phyloP scores from a whole-genome alignment of 257 asterid species.

The Ophiorrhiza pumila region DNA sequence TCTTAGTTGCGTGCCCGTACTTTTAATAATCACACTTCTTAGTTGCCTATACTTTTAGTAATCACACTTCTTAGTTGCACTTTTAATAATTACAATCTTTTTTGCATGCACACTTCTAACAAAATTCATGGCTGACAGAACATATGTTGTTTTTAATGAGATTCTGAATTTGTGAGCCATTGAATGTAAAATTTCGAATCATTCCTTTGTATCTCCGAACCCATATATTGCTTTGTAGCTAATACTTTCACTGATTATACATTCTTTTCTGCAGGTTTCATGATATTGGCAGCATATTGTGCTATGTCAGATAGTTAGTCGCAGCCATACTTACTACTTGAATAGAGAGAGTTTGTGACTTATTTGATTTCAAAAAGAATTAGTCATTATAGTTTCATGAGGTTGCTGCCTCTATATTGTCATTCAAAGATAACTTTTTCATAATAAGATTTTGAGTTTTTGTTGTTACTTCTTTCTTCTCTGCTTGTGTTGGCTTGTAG shows the following conservation, averaged over 20 bases:
- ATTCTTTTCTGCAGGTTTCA: conserved; percentile 30
- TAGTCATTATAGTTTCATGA: conserved; percentile 1
- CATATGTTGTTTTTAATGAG: not conserved
- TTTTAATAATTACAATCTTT: no score
- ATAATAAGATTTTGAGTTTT: not conserved
- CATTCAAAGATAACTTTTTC: not conserved
- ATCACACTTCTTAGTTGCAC: not conserved
- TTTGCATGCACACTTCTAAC: not conserved
- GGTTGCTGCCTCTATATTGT: conserved; percentile 7
- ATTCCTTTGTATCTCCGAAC: not conserved
- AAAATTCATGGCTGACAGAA: not conserved
- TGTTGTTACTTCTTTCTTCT: not conserved
- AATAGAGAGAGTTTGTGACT: not conserved
- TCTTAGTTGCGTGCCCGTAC: not conserved
- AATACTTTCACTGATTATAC: not conserved
- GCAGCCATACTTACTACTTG: conserved; percentile 20
- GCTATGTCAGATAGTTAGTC: conserved; percentile 22
- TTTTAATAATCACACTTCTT: not conserved
- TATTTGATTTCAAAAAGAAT: not conserved
- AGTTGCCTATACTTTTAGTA: not conserved
- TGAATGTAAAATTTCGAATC: not conserved
- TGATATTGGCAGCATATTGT: conserved; percentile 11
- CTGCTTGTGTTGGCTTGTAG: not conserved
- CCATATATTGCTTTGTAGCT: not conserved
- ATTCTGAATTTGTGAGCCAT: not conserved